A percentile compares a stretch with the other conserved stretches of the same genome.
These are phyloP conservation scores for Carex parvula DNA, from an alignment of 176 grass and related monocot species.

Conservation along the genomic window DNA sequence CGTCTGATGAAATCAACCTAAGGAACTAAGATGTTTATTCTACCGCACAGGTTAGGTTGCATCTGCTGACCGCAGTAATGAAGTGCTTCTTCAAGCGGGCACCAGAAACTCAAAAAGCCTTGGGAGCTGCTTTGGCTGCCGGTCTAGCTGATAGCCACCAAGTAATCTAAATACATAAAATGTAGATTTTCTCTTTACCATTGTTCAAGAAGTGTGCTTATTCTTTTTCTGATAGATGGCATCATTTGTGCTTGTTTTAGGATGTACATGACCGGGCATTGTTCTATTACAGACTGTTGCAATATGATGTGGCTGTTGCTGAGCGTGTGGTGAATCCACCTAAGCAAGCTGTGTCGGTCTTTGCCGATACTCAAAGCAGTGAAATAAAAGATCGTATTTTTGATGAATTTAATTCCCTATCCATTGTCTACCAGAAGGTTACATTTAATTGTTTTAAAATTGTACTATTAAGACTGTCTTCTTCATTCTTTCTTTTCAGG, in stretches of 20 bases:
- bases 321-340: conserved; percentile 95
- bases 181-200: neutral
- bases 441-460: neutral
- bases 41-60: conserved; percentile 78
- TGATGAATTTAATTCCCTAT: conserved; percentile 95
- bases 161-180: conserved; percentile 37
- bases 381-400: conserved; percentile 99
- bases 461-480: neutral
- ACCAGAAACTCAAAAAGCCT: conserved; percentile 80
- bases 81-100: conserved; percentile 98
- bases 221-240: conserved; percentile 21
- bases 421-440: conserved; percentile 98
- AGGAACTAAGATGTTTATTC: neutral
- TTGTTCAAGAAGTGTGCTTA: conserved; percentile 6
- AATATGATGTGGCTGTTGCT: conserved; percentile 72
- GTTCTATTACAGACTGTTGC: conserved; percentile 98
- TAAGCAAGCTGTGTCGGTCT: conserved; percentile 97
- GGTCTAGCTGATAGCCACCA: conserved; percentile 85
- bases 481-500: neutral
- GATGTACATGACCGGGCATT: conserved; percentile 98
- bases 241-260: conserved; percentile 37
- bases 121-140: conserved; percentile 86
- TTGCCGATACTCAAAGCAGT: conserved; percentile 92
- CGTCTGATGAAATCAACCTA: neutral
- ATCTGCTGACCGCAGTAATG: conserved; percentile 94